phyloP scores from a whole-genome alignment of 2,329 filamentous ascomycete species.

The Apiospora malaysiana region DNA sequence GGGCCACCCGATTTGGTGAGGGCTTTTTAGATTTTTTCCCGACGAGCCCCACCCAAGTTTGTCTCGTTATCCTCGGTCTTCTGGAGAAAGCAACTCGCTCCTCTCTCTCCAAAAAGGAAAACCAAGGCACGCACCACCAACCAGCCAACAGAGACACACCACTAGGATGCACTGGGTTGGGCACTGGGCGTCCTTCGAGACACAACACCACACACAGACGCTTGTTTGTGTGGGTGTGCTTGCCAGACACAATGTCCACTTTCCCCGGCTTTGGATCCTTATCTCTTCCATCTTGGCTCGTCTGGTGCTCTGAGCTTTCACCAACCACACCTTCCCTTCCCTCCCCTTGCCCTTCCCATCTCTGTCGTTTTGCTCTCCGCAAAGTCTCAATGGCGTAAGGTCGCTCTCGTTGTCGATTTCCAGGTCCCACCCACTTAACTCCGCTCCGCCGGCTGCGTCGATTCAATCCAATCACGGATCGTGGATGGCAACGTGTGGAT shows the following conservation, averaged over 20 bases:
- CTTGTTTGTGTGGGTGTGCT: background rate
- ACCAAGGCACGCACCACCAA: background rate
- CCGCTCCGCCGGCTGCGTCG: conserved; percentile 2
- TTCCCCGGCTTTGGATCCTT: conserved; percentile 13
- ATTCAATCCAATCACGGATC: background rate
- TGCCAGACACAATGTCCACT: background rate
- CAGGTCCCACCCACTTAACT: background rate
- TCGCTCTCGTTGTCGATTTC: background rate
- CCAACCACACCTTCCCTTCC: background rate
- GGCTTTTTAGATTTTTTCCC: conserved; percentile 11
- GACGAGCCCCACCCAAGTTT: conserved; percentile 1
- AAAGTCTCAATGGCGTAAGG: background rate
- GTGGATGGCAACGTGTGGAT: conserved; percentile 5
- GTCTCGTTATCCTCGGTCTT: conserved; percentile 11
- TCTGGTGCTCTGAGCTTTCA: conserved; percentile 3
- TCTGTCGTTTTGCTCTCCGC: background rate
- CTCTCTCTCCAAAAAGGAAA: background rate
- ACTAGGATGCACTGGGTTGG: conserved; percentile 2
- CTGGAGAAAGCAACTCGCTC: background rate
- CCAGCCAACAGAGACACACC: background rate
- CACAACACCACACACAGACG: background rate
- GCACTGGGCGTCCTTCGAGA: background rate
- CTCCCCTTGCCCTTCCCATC: background rate
- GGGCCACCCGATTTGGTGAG: conserved; percentile 11
- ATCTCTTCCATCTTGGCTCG: conserved; percentile 2